These are phyloP conservation scores for Exophiala aquamarina DNA, from an alignment of 2,329 filamentous ascomycete species.

Conservation along the genomic window DNA sequence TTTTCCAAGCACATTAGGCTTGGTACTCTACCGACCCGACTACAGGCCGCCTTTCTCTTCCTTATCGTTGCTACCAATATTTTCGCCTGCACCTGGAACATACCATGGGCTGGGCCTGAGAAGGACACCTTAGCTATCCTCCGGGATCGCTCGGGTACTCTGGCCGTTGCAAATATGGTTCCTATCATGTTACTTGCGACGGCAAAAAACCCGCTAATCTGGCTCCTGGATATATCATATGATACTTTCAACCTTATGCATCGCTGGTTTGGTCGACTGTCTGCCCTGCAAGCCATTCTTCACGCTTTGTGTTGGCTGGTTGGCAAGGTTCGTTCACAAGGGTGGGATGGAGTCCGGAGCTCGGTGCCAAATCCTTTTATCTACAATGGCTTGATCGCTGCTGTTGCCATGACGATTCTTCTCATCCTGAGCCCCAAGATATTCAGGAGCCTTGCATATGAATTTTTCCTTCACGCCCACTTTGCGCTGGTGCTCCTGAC, in stretches of 20 bases:
- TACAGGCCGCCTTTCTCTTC: slow-evolving; percentile 42
- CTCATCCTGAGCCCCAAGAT: slow-evolving; percentile 72
- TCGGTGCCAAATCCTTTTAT: slow-evolving; percentile 35
- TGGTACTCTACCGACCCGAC: slow-evolving; percentile 46
- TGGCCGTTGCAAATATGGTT: slow-evolving; percentile 45
- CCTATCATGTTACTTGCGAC: slow-evolving; percentile 43
- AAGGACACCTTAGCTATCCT: slow-evolving; percentile 38
- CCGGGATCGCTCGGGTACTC: slow-evolving; percentile 42
- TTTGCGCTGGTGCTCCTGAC: slow-evolving; percentile 69
- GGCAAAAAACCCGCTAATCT: slow-evolving; percentile 44
- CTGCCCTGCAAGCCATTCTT: slow-evolving; percentile 66
- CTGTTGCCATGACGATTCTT: slow-evolving; percentile 64
- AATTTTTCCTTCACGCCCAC: slow-evolving; percentile 87
- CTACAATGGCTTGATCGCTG: slow-evolving; percentile 41
- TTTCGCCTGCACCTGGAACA: slow-evolving; percentile 51
- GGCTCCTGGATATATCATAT: slow-evolving; percentile 40
- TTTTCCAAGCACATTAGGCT: slow-evolving; percentile 44
- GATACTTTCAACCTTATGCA: slow-evolving; percentile 62
- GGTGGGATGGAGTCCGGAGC: slow-evolving; percentile 36
- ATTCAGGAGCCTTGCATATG: slow-evolving; percentile 90
- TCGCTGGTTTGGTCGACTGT: slow-evolving; percentile 74
- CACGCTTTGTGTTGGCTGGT: slow-evolving; percentile 74
- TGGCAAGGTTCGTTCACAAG: slow-evolving; percentile 57
- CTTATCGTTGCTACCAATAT: slow-evolving; percentile 44
- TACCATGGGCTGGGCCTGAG: slow-evolving; percentile 38